A percentile compares a stretch with the other conserved stretches of the same genome.
Conservation (phyloP, 2,329 filamentous ascomycete species). For the Colletotrichum sp. region DNA sequence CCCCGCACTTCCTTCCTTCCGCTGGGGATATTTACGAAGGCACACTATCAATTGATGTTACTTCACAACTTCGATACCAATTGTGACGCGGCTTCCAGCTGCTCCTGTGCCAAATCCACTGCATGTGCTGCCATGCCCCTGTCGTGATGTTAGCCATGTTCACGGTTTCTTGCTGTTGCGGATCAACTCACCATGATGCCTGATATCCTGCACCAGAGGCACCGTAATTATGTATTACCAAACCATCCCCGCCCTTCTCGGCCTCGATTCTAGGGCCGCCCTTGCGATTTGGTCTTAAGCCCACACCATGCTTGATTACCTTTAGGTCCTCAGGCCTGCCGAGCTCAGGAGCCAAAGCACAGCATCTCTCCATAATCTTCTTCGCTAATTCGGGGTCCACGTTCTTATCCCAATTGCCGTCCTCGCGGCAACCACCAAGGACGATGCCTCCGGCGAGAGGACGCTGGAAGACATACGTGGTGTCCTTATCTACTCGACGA, state of each 20-base stretch:
- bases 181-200: conserved; percentile 23
- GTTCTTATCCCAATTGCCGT: conserved; percentile 35
- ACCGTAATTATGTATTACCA: conserved; percentile 33
- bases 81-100: neutral
- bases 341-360: conserved; percentile 35
- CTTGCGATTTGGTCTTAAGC: conserved; percentile 31
- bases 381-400: conserved; percentile 33
- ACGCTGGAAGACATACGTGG: conserved; percentile 49
- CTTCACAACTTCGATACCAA: neutral
- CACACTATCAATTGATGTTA: neutral
- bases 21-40: neutral
- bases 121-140: conserved; percentile 16
- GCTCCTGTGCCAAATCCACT: neutral
- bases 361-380: conserved; percentile 37
- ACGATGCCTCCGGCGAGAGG: conserved; percentile 37
- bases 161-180: neutral
- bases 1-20: neutral
- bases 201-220: conserved; percentile 32
- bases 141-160: neutral
- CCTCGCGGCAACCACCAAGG: conserved; percentile 36
- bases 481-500: conserved; percentile 42
- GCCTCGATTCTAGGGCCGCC: conserved; percentile 35
- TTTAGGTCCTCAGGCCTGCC: conserved; percentile 36
- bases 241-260: conserved; percentile 24
- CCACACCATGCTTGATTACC: conserved; percentile 36